phyloP scores from a whole-genome alignment of 192 early-diverging fungal genomes.

The Borealophlyctis nickersoniae region DNA sequence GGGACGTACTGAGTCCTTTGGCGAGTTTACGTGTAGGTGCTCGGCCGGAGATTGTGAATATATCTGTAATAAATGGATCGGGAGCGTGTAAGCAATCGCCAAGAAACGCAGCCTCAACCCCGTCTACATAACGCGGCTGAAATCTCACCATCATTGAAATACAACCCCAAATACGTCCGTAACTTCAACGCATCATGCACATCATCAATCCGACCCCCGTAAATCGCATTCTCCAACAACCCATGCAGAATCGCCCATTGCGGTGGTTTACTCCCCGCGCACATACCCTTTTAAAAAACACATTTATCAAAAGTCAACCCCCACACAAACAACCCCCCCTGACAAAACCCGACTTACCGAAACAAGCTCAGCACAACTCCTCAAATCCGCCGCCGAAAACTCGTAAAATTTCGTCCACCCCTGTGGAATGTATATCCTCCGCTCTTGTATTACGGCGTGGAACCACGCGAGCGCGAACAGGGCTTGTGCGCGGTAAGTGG shows the following conservation, averaged over 20 bases:
- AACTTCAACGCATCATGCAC: conserved; percentile 47
- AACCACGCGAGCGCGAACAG: conserved; percentile 60
- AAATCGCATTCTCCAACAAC: conserved; percentile 55
- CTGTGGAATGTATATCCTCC: conserved; percentile 58
- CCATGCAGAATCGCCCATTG: conserved; percentile 53
- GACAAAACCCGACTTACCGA: conserved; percentile 38
- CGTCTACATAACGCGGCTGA: too few relatives aligned
- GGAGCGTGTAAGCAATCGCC: neutral
- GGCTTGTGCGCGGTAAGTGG: conserved; percentile 49
- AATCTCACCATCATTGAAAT: conserved; percentile 56
- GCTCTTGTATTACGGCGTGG: conserved; percentile 59
- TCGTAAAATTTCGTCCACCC: conserved; percentile 67
- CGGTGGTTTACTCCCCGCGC: conserved; percentile 24
- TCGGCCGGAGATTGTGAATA: conserved; percentile 37
- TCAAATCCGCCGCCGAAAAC: conserved; percentile 54
- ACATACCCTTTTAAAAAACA: too few relatives aligned
- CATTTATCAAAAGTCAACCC: too few relatives aligned
- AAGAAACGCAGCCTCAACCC: too few relatives aligned
- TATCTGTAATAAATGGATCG: conserved; percentile 23
- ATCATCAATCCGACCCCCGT: conserved; percentile 61
- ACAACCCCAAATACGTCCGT: conserved; percentile 39
- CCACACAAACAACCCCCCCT: too few relatives aligned
- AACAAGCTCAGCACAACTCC: conserved; percentile 51
- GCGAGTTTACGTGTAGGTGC: conserved; percentile 40
- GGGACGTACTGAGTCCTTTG: conserved; percentile 35